These are phyloP conservation scores for Drechslerella coelobrocha DNA, from an alignment of 2,329 filamentous ascomycete genomes.

Conservation along the genomic window DNA sequence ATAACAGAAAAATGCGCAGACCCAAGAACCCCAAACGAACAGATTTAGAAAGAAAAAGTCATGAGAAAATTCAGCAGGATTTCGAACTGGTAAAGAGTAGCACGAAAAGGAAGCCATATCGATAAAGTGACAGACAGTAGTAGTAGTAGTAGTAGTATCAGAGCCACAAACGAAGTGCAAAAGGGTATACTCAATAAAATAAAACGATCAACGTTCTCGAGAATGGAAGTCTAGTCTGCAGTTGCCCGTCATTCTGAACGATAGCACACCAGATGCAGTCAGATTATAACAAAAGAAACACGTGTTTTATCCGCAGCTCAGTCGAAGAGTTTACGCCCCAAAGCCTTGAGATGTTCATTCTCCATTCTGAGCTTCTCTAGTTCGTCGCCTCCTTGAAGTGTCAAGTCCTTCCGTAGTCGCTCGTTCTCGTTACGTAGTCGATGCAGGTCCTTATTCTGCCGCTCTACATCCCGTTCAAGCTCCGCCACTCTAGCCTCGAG, in stretches of 20 bases:
- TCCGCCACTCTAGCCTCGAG: slow-evolving; percentile 29
- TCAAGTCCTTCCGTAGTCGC: slow-evolving; percentile 39
- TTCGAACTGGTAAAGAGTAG: no score
- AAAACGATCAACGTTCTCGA: slow-evolving; percentile 47
- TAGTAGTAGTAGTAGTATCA: slow-evolving; percentile 12
- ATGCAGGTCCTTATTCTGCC: slow-evolving; percentile 37
- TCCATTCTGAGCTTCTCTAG: slow-evolving; percentile 41
- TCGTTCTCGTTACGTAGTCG: slow-evolving; percentile 45
- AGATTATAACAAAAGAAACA: slow-evolving; percentile 39
- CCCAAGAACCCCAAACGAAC: slow-evolving; percentile 10
- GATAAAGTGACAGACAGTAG: slow-evolving; percentile 10
- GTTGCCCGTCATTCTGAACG: no score
- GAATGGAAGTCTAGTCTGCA: slow-evolving; percentile 22
- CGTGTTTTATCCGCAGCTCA: slow-evolving; percentile 14
- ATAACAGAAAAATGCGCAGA: slow-evolving; percentile 16
- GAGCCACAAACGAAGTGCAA: no score
- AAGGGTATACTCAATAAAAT: slow-evolving; percentile 50
- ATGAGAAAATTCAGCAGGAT: slow-evolving; percentile 25
- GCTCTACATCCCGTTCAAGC: slow-evolving; percentile 35
- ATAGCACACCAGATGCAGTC: neutral
- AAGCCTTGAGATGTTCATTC: slow-evolving; percentile 46
- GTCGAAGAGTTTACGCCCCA: slow-evolving; percentile 44
- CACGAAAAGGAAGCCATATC: no score
- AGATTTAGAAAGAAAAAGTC: slow-evolving; percentile 28
- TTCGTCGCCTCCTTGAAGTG: slow-evolving; percentile 47